Percentiles rank a stretch among this genome's conserved stretches.
phyloP scores from a whole-genome alignment of 2,329 filamentous ascomycete species.

The Mycosphaerella sp. region DNA sequence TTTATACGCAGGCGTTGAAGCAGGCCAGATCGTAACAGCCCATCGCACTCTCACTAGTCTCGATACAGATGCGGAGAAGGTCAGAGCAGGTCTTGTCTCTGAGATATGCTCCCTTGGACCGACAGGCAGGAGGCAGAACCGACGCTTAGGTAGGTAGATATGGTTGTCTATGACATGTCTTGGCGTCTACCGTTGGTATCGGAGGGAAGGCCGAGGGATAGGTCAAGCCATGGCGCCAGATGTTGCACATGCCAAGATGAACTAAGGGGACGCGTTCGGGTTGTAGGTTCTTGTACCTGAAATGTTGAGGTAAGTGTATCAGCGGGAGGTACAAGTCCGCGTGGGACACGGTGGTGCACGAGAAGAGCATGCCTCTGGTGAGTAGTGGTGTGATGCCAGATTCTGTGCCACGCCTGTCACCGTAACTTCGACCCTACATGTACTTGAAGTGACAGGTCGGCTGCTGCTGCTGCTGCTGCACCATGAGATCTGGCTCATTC shows the following conservation, averaged over 20 bases:
- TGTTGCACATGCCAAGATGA: background rate
- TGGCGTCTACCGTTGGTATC: background rate
- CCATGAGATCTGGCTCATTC: background rate
- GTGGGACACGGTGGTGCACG: too few species aligned
- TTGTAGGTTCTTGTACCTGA: too few species aligned
- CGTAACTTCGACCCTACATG: too few species aligned
- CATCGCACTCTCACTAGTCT: background rate
- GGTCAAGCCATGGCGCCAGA: background rate
- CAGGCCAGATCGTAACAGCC: background rate
- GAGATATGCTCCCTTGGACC: background rate
- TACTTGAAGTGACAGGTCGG: background rate
- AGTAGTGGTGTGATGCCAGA: background rate
- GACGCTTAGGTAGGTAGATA: too few species aligned
- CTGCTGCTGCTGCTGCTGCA: background rate
- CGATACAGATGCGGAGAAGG: background rate
- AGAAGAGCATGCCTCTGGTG: background rate
- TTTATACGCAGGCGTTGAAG: constrained; percentile 24
- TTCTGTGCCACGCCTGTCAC: background rate
- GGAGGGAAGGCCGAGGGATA: background rate
- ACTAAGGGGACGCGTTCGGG: background rate
- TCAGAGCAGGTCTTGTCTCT: background rate
- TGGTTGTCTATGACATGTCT: too few species aligned
- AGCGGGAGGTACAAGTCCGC: too few species aligned
- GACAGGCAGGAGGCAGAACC: too few species aligned
- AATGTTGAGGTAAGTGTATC: too few species aligned